These are phyloP conservation scores for Entomortierella lignicola DNA, from an alignment of 192 early-diverging fungal species.

Conservation along the genomic window DNA sequence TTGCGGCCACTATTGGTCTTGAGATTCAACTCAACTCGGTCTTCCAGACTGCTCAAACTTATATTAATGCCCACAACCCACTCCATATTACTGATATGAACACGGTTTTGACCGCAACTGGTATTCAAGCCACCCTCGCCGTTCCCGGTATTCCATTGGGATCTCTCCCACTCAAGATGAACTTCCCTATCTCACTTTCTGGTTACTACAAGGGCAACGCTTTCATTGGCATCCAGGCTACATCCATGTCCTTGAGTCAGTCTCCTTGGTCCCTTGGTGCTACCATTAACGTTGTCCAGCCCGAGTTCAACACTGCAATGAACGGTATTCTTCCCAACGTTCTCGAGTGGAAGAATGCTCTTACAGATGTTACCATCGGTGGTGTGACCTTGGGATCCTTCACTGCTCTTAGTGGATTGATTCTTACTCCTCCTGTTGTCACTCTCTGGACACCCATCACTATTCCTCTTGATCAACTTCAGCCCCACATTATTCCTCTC, in stretches of 20 bases:
- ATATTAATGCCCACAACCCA: slow-evolving; percentile 41
- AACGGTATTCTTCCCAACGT: slow-evolving; percentile 25
- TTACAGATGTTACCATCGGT: slow-evolving; percentile 32
- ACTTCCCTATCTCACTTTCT: slow-evolving; percentile 33
- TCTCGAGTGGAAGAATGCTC: slow-evolving; percentile 37
- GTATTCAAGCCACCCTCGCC: slow-evolving; percentile 30
- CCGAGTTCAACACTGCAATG: slow-evolving; percentile 18
- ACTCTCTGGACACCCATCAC: slow-evolving; percentile 38
- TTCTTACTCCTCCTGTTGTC: slow-evolving; percentile 25
- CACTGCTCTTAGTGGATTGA: slow-evolving; percentile 22
- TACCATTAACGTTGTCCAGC: slow-evolving; percentile 13
- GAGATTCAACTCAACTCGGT: slow-evolving; percentile 27
- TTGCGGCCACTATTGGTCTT: slow-evolving; percentile 32
- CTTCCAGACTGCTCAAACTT: slow-evolving; percentile 40
- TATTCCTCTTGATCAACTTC: slow-evolving; percentile 24
- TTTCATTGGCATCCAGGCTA: slow-evolving; percentile 31
- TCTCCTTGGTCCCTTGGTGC: slow-evolving; percentile 37
- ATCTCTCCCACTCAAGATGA: slow-evolving; percentile 36
- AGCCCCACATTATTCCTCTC: slow-evolving; percentile 28
- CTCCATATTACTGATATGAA: slow-evolving; percentile 37
- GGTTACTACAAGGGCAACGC: slow-evolving; percentile 16
- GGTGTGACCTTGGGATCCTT: slow-evolving; percentile 22
- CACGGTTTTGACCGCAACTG: slow-evolving; percentile 40
- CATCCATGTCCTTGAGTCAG: slow-evolving; percentile 18
- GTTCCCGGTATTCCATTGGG: slow-evolving; percentile 23